phyloP scores from a whole-genome alignment of 768 basidiomycete species.

The Amyloporia xantha region DNA sequence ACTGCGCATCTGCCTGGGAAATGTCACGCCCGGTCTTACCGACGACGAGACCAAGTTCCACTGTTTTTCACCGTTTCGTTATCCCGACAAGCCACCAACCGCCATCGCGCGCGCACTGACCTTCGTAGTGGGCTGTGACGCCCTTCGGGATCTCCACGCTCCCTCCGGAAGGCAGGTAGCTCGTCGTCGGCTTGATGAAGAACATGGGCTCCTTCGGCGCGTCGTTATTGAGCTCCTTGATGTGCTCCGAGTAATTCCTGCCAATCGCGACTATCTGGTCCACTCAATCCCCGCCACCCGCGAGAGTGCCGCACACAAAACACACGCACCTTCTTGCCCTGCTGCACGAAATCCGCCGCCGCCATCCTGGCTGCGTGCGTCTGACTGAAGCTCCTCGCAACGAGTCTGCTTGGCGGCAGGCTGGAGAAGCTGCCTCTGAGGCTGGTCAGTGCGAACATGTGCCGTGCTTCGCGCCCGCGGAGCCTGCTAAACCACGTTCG shows the following conservation, averaged over 20 bases:
- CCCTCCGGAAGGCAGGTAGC: slow-evolving; percentile 74
- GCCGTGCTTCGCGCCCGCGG: no score
- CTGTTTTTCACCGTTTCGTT: slow-evolving; percentile 28
- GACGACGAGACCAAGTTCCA: slow-evolving; percentile 96
- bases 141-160: slow-evolving; percentile 83
- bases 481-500: not conserved
- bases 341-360: slow-evolving; percentile 35
- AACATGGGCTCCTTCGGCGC: slow-evolving; percentile 95
- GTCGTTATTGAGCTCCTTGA: slow-evolving; percentile 86
- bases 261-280: slow-evolving; percentile 92
- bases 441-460: slow-evolving; percentile 1
- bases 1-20: slow-evolving; percentile 57
- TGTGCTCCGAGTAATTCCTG: slow-evolving; percentile 87
- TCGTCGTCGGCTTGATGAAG: slow-evolving; percentile 95
- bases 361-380: slow-evolving; percentile 21
- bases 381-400: slow-evolving; percentile 7
- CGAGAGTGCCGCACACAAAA: not conserved
- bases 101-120: slow-evolving; percentile 30
- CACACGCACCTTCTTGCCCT: slow-evolving; percentile 39
- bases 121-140: slow-evolving; percentile 86
- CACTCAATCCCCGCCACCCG: not conserved
- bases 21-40: slow-evolving; percentile 85
- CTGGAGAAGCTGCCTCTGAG: not conserved
- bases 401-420: not conserved
- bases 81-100: not conserved